Evolutionary conservation across 2,329 filamentous ascomycete species (phyloP), one percentile per base, ranked within the genome.

Genomic region (Furcasterigmium furcatum): DNA sequence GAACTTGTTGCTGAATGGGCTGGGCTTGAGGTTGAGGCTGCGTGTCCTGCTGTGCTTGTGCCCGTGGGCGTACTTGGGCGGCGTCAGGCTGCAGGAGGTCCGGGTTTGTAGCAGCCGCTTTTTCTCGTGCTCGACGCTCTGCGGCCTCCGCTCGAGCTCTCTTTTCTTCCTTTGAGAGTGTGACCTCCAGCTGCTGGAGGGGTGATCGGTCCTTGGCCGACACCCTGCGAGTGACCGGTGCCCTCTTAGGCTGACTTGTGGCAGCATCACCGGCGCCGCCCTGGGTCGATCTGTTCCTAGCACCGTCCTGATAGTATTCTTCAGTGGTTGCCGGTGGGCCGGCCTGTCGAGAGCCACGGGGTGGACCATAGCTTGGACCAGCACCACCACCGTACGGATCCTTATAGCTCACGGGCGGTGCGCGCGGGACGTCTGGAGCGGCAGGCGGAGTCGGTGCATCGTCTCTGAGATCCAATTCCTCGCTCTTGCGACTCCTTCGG

Each of bases 91-190:
- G 48, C 18, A 52, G 43, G 16, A 52, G 53, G 52, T 53, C 41
- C 5, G 51, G 46, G 45, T 51, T 46, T 32, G 58, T 62, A 20
- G 67, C 63, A 30, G 74, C 74, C 12, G 71, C 73, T 54, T 74
- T 76, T 58, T 92, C 84, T 55, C 84, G 80, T 16, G 85, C 79
- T 36, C 80, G 79, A 54, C 83, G 76, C 63, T 96, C 92, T 6
- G 90, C 90, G 57, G 92, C 87, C 61, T 91, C 80, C 5, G 92
- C 82, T 39, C 89, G 80, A 9, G 91, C 90, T 52, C 92, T 80
- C 65, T 95, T 95, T 67, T 96, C 91, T 68, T 96, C 91, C 65
- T 96, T 97, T 64, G 88, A 96, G 65, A 96, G 92, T 67, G 88
- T 91, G 59, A 88, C 82, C 72, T 99, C 92, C 55, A 99, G 80